Percentiles rank a stretch among this genome's conserved stretches.
Conservation (phyloP, 257 asterid species). For the Ehretia macrophylla region DNA sequence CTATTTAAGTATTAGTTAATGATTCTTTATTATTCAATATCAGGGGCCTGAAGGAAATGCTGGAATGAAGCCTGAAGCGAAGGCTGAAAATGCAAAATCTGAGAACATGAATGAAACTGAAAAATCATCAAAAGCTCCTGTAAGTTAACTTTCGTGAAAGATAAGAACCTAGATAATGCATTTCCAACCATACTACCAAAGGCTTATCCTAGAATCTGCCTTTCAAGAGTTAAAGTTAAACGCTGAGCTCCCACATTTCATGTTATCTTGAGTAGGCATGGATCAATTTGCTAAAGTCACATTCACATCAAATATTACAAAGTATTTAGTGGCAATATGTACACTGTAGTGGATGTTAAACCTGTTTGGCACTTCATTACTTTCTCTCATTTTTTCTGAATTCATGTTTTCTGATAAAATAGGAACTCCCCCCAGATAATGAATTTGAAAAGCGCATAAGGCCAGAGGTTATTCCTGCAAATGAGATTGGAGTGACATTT, state of each 20-base stretch:
- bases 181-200: too few relatives aligned
- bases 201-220: too few relatives aligned
- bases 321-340: neutral
- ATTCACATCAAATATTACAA: neutral
- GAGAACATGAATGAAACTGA: constrained; percentile 57
- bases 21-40: constrained; percentile 15
- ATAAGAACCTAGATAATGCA: neutral
- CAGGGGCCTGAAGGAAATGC: constrained; percentile 40
- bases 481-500: constrained; percentile 84
- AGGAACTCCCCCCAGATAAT: constrained; percentile 91
- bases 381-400: constrained; percentile 4
- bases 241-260: too few relatives aligned
- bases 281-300: neutral
- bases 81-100: constrained; percentile 41
- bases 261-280: neutral
- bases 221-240: too few relatives aligned
- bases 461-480: constrained; percentile 92
- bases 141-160: constrained; percentile 27
- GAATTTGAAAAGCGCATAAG: constrained; percentile 94
- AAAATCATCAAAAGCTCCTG: constrained; percentile 58
- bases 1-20: neutral
- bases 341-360: too few relatives aligned
- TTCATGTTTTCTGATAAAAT: constrained; percentile 20
- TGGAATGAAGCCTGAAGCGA: constrained; percentile 44
- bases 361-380: neutral